phyloP scores from a whole-genome alignment of 495 filamentous ascomycete genomes.

The Coniosporium apollinis region DNA sequence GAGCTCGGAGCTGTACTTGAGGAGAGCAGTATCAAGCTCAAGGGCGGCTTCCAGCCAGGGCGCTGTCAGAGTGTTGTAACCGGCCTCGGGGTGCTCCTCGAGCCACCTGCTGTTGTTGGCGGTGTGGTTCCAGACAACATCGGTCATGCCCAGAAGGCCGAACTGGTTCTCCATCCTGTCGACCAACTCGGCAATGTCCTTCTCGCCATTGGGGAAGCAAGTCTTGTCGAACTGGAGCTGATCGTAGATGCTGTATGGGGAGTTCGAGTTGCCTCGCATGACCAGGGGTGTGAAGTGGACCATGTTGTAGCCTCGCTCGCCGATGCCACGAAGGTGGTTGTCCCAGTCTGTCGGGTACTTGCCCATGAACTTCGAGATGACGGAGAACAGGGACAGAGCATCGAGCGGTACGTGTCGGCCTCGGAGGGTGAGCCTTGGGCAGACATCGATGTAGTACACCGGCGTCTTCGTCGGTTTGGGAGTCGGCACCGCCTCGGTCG shows the following conservation, averaged over 20 bases:
- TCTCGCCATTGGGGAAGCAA: slow-evolving; percentile 73
- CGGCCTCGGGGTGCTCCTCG: slow-evolving; percentile 83
- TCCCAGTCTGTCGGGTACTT: slow-evolving; percentile 80
- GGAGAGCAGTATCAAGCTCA: slow-evolving; percentile 66
- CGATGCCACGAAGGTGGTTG: slow-evolving; percentile 69
- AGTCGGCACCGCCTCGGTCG: slow-evolving; percentile 32
- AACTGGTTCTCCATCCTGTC: slow-evolving; percentile 70
- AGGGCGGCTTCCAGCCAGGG: slow-evolving; percentile 85
- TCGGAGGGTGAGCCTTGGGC: slow-evolving; percentile 60
- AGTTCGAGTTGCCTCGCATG: slow-evolving; percentile 76
- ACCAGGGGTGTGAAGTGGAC: slow-evolving; percentile 94
- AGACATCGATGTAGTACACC: slow-evolving; percentile 83
- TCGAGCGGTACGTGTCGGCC: slow-evolving; percentile 56
- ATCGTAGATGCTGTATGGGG: slow-evolving; percentile 91
- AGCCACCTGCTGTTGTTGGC: slow-evolving; percentile 93
- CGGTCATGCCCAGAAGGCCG: slow-evolving; percentile 74
- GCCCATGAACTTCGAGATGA: slow-evolving; percentile 96
- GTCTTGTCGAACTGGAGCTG: slow-evolving; percentile 73
- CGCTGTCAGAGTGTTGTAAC: slow-evolving; percentile 85
- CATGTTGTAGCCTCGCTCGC: slow-evolving; percentile 90
- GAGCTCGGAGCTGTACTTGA: slow-evolving; percentile 60
- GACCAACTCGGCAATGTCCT: slow-evolving; percentile 62
- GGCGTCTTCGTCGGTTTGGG: slow-evolving; percentile 48
- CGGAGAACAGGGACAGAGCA: slow-evolving; percentile 81
- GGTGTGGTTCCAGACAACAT: slow-evolving; percentile 98